Conservation (phyloP, 108 stramenopile genomes). For the Asterionellopsis glacialis region DNA sequence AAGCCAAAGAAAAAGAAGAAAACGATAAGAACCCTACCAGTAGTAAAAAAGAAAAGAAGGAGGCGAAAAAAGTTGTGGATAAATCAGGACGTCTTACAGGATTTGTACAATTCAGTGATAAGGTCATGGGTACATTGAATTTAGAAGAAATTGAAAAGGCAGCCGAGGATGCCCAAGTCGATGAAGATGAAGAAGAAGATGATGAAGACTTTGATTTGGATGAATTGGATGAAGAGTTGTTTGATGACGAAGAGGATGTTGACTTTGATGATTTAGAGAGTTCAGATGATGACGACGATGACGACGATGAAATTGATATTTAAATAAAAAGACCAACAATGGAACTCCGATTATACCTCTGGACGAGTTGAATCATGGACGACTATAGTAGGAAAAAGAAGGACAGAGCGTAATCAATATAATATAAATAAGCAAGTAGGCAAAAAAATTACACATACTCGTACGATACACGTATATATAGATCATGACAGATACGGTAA, state of each 20-base stretch:
- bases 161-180: slow-evolving; percentile 60
- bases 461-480: too few species aligned
- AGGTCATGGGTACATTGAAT: slow-evolving; percentile 48
- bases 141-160: slow-evolving; percentile 81
- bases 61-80: slow-evolving; percentile 37
- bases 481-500: too few species aligned
- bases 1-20: slow-evolving; percentile 16
- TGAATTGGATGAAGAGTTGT: slow-evolving; percentile 68
- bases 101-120: slow-evolving; percentile 63
- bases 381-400: too few species aligned
- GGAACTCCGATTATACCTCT: too few species aligned
- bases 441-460: too few species aligned
- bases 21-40: not conserved
- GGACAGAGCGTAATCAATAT: too few species aligned
- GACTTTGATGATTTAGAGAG: slow-evolving; percentile 59
- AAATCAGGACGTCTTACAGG: slow-evolving; percentile 67
- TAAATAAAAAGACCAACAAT: not conserved
- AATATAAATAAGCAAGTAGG: too few species aligned
- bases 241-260: slow-evolving; percentile 56
- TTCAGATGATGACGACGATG: slow-evolving; percentile 37
- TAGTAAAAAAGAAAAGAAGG: slow-evolving; percentile 21
- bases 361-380: too few species aligned
- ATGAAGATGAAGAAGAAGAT: slow-evolving; percentile 51
- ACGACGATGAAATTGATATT: slow-evolving; percentile 17
- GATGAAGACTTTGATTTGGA: slow-evolving; percentile 71